These are phyloP conservation scores for Plantago major DNA, from an alignment of 257 asterid genomes.

Conservation along the genomic window DNA sequence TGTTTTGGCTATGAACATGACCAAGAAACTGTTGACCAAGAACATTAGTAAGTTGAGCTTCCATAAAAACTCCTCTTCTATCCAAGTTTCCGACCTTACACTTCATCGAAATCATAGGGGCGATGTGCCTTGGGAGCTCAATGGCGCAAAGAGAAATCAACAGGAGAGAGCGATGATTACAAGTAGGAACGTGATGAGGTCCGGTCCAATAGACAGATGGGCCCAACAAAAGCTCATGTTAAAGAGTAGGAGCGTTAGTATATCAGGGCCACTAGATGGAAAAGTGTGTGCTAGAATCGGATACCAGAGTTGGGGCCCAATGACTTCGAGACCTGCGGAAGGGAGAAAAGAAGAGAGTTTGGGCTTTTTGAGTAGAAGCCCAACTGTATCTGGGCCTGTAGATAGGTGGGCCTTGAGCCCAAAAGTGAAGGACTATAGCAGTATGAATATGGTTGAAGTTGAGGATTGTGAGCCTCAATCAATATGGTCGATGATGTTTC, in stretches of 20 bases:
- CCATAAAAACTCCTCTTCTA: conserved; percentile 22
- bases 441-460: conserved; percentile 27
- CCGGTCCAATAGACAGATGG: conserved; percentile 48
- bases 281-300: conserved; percentile 25
- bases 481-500: conserved; percentile 82
- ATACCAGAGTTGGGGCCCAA: conserved; percentile 36
- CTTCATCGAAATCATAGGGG: conserved; percentile 40
- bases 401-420: conserved; percentile 59
- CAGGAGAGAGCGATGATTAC: conserved; percentile 8
- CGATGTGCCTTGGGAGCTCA: conserved; percentile 36
- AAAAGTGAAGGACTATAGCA: conserved; percentile 26
- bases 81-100: conserved; percentile 20
- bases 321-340: conserved; percentile 28
- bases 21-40: conserved; percentile 49
- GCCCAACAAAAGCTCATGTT: conserved; percentile 30
- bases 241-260: conserved; percentile 22
- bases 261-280: conserved; percentile 51
- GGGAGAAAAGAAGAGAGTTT: conserved; percentile 23
- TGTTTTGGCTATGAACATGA: conserved; percentile 46
- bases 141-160: conserved; percentile 20
- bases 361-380: conserved; percentile 34
- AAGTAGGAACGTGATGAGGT: conserved; percentile 38
- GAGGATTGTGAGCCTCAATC: conserved; percentile 45
- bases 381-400: conserved; percentile 42
- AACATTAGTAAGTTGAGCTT: conserved; percentile 36